Base-by-base conservation (phyloP, 306 rosid genomes). In the Cucurbita pepo region DNA sequence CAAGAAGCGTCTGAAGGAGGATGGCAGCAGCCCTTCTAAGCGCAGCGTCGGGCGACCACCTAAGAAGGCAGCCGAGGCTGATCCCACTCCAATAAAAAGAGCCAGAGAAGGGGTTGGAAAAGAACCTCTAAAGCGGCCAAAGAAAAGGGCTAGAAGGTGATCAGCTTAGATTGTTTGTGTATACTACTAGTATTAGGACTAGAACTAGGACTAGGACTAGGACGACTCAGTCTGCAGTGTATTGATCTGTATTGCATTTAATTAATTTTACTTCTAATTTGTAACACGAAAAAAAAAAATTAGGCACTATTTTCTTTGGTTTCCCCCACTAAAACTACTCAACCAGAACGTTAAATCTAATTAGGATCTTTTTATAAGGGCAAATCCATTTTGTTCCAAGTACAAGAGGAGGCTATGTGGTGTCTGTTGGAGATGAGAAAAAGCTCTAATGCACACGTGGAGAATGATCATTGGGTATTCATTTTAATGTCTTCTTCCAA, bases 11-110 rank as follows among this genome's bases (percentile, higher is more conserved):
- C 83, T 50, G 12, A 86, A 84, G 50, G 88, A 84, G 62, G 87
- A 75, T 74, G 78, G 60, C 52, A 81, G 86, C 48, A 81, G 86
- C 48, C 92, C 87, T 54, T 87, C 96, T 0, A 91, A 84, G 82
- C 79, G 91, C 48, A 87, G 82, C 30, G 95, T 88, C 18, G 96
- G 96, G n/a, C 82, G 97, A 58, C 97, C 97, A 19, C 85, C 96
- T 1, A 91, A 84, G 85, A 88, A 84, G 61, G 69, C 77, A 30
- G 87, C 81, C 1, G 89, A 86, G 30, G 43, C 81, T 0, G 81
- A 40, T 16, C 70, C 80, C 41, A 81, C 30, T 45, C 77, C 83
- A 50, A 63, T 79, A 2, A 91, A 91, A 84, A 88, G 97, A 16
- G 82, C 83, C 10, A 87, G 90, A 80, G 96, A 86, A 76, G 79